Evolutionary conservation across 2,329 filamentous ascomycete species (phyloP).

Genomic region (Metarhizium anisopliae): DNA sequence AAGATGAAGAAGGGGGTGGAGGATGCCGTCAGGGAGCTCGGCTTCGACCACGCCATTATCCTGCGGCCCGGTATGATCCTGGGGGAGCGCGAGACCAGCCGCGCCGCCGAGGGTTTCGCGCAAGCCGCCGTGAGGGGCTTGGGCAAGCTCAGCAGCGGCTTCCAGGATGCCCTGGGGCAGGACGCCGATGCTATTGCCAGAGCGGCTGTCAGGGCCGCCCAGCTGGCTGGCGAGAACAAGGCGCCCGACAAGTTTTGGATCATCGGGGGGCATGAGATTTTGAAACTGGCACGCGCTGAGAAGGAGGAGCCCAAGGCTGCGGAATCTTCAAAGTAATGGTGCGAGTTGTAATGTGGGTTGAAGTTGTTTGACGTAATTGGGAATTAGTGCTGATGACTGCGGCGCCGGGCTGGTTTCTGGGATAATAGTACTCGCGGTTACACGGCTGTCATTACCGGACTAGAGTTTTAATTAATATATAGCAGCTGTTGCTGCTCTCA

Average conservation of each 20-base stretch:
- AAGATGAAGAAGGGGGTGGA: constrained; percentile 85
- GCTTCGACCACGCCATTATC: constrained; percentile 72
- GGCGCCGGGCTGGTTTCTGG: too few species aligned
- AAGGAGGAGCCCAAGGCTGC: constrained; percentile 25
- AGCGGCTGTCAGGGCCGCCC: constrained; percentile 53
- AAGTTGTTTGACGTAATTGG: too few species aligned
- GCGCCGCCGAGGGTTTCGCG: constrained; percentile 48
- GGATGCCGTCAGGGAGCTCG: constrained; percentile 60
- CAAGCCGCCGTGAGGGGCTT: constrained; percentile 46
- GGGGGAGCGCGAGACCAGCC: constrained; percentile 55
- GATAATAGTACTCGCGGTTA: too few species aligned
- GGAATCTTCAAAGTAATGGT: background rate
- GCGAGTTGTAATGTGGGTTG: too few species aligned
- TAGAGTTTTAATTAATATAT: too few species aligned
- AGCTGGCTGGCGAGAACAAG: constrained; percentile 49
- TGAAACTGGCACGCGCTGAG: constrained; percentile 56
- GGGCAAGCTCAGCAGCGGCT: constrained; percentile 40
- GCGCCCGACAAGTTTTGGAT: constrained; percentile 53
- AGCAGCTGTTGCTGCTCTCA: too few species aligned
- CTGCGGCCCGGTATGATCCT: constrained; percentile 66
- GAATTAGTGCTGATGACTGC: too few species aligned
- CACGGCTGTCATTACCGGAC: too few species aligned
- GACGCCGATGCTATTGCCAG: constrained; percentile 64
- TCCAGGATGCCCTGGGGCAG: constrained; percentile 62
- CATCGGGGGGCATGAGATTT: constrained; percentile 51